These are phyloP conservation scores for Phalaenopsis equestris DNA, from an alignment of 106 monocot genomes.

Conservation along the genomic window DNA sequence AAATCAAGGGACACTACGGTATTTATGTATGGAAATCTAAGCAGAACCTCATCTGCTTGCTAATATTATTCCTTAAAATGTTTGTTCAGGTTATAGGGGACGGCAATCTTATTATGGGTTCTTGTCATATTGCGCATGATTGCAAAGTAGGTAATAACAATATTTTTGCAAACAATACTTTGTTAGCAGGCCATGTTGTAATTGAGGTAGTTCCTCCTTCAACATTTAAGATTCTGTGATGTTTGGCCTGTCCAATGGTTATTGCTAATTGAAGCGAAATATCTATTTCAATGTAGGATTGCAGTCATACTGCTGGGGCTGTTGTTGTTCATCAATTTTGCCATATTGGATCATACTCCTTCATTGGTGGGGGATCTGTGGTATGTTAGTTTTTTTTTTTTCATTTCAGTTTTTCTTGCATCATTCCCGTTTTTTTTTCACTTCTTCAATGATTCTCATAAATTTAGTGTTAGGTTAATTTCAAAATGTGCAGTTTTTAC, in stretches of 20 bases:
- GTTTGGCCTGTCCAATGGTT: background rate
- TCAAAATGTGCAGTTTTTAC: background rate
- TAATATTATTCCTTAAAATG: slow-evolving; percentile 8
- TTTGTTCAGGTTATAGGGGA: slow-evolving; percentile 73
- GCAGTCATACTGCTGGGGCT: slow-evolving; percentile 70
- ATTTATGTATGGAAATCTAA: slow-evolving; percentile 12
- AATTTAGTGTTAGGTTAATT: background rate
- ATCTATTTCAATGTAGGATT: slow-evolving; percentile 39
- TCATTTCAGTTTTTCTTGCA: background rate
- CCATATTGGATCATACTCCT: slow-evolving; percentile 78
- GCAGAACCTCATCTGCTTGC: slow-evolving; percentile 1
- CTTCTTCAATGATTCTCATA: background rate
- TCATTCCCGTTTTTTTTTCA: background rate
- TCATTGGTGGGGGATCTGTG: slow-evolving; percentile 88
- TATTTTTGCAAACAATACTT: slow-evolving; percentile 89
- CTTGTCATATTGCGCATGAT: slow-evolving; percentile 96
- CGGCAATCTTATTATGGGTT: slow-evolving; percentile 91
- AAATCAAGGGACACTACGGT: slow-evolving; percentile 75
- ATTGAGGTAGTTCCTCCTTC: slow-evolving; percentile 54
- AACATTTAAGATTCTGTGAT: background rate
- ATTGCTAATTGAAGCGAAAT: background rate
- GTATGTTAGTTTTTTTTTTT: slow-evolving; percentile 26
- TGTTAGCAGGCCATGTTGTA: slow-evolving; percentile 83
- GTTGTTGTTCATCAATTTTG: slow-evolving; percentile 91
- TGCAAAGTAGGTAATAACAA: slow-evolving; percentile 85